These are phyloP conservation scores for Psophocarpus tetragonolobus DNA, from an alignment of 306 rosid genomes.

Conservation along the genomic window DNA sequence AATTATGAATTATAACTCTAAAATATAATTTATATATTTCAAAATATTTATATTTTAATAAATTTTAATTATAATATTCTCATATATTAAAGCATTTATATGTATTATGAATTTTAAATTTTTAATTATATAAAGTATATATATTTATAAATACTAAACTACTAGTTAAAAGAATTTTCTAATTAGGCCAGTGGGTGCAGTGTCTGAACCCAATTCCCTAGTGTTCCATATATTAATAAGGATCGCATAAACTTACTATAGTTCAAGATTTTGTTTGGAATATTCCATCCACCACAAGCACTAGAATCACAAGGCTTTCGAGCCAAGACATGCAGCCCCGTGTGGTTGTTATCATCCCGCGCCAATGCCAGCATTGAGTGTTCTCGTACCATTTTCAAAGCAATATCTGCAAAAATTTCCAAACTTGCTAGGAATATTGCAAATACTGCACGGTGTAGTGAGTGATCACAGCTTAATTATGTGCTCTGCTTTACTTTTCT, in stretches of 20 bases:
- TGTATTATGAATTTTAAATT: not conserved
- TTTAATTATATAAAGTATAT: not conserved
- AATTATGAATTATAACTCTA: not conserved
- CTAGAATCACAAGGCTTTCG: slow-evolving; percentile 14
- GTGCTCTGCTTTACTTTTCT: not conserved
- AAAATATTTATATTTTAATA: too few species aligned
- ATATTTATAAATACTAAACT: not conserved
- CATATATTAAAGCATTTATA: not conserved
- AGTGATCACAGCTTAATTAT: not conserved
- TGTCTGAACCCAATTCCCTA: not conserved
- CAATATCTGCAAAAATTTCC: slow-evolving; percentile 33
- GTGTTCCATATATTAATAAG: not conserved
- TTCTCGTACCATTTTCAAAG: slow-evolving; percentile 22
- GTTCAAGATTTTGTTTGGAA: not conserved
- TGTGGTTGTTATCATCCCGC: slow-evolving; percentile 3
- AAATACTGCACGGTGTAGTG: not conserved
- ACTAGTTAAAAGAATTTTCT: not conserved
- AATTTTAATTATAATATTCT: too few species aligned
- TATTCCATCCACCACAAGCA: not conserved
- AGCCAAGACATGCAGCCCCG: slow-evolving; percentile 46
- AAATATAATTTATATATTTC: not conserved
- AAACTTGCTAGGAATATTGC: not conserved
- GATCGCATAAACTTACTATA: slow-evolving; percentile 14
- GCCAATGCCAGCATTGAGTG: not conserved
- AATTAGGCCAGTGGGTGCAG: not conserved